Percentiles rank a stretch among this genome's conserved stretches.
Evolutionary conservation across 148 eudicot species (phyloP).

Genomic region (Nepenthes gracilis): DNA sequence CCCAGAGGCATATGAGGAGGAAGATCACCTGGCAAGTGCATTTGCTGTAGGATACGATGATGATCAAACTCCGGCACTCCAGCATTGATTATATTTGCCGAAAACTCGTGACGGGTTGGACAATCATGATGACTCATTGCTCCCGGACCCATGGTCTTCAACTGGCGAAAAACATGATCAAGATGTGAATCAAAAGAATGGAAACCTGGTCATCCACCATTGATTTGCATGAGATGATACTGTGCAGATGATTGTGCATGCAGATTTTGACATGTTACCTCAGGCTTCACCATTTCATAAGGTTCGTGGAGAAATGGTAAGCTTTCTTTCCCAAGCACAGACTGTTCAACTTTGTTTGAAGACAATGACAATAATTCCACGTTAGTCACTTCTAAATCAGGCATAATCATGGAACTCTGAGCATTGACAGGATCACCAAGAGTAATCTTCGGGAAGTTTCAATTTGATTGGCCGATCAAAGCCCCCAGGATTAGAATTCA

Average conservation of each 20-base stretch:
- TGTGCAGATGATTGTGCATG: conserved; percentile 43
- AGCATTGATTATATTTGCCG: conserved; percentile 34
- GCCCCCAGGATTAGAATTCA: conserved; percentile 22
- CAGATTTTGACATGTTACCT: conserved; percentile 32
- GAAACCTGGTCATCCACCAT: conserved; percentile 38
- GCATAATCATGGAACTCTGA: conserved; percentile 18
- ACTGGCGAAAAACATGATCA: conserved; percentile 45
- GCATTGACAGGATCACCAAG: conserved; percentile 28
- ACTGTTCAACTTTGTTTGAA: conserved; percentile 28
- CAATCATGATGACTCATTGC: conserved; percentile 32
- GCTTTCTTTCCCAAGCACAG: conserved; percentile 25
- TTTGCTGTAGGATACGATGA: conserved; percentile 51
- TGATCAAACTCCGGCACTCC: conserved; percentile 48
- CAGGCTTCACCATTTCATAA: conserved; percentile 36
- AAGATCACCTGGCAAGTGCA: conserved; percentile 47
- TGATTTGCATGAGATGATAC: conserved; percentile 39
- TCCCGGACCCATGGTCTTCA: conserved; percentile 53
- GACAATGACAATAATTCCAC: conserved; percentile 23
- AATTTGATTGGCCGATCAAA: conserved; percentile 25
- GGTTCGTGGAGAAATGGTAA: conserved; percentile 34
- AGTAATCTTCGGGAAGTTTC: conserved; percentile 57
- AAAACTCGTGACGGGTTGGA: conserved; percentile 41
- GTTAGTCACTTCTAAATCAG: conserved; percentile 13
- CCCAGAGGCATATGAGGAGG: conserved; percentile 43
- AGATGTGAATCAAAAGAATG: conserved; percentile 49